These are phyloP conservation scores for Curvularia verruculosa DNA, from an alignment of 2,329 filamentous ascomycete genomes.

Conservation along the genomic window DNA sequence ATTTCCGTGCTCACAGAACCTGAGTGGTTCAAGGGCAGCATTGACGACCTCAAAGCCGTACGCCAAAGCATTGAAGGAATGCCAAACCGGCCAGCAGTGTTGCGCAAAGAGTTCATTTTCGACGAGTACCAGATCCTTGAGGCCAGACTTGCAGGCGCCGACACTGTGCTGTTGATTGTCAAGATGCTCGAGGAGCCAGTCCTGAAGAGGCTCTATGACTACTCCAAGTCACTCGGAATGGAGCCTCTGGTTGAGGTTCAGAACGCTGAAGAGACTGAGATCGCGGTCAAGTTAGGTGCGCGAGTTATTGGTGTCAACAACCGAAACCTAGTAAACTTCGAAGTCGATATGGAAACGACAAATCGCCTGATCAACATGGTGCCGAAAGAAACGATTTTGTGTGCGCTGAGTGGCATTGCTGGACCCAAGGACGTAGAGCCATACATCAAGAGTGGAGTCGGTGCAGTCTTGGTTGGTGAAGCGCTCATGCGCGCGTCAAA, in stretches of 20 bases:
- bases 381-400: slow-evolving; percentile 83
- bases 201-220: slow-evolving; percentile 80
- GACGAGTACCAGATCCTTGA: slow-evolving; percentile 98
- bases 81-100: slow-evolving; percentile 87
- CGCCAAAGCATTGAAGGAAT: slow-evolving; percentile 88
- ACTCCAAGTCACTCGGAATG: slow-evolving; percentile 91
- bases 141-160: slow-evolving; percentile 87
- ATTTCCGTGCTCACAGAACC: slow-evolving; percentile 99
- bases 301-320: slow-evolving; percentile 98
- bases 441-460: slow-evolving; percentile 87
- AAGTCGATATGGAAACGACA: slow-evolving; percentile 93
- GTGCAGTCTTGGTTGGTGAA: slow-evolving; percentile 92
- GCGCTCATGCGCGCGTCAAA: slow-evolving; percentile 91
- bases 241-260: slow-evolving; percentile 98
- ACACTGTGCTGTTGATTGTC: slow-evolving; percentile 93
- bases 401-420: slow-evolving; percentile 92
- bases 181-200: slow-evolving; percentile 89
- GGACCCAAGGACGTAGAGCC: slow-evolving; percentile 85
- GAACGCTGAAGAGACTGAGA: slow-evolving; percentile 88
- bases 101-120: slow-evolving; percentile 97
- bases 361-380: slow-evolving; percentile 87
- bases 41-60: slow-evolving; percentile 88
- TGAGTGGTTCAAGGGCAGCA: slow-evolving; percentile 98
- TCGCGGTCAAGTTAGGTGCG: slow-evolving; percentile 82
- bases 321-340: slow-evolving; percentile 92